Percentiles rank a stretch among this genome's conserved stretches.
Evolutionary conservation across 2,329 filamentous ascomycete species (phyloP).

Genomic region (Pseudohalonectria lignicola): DNA sequence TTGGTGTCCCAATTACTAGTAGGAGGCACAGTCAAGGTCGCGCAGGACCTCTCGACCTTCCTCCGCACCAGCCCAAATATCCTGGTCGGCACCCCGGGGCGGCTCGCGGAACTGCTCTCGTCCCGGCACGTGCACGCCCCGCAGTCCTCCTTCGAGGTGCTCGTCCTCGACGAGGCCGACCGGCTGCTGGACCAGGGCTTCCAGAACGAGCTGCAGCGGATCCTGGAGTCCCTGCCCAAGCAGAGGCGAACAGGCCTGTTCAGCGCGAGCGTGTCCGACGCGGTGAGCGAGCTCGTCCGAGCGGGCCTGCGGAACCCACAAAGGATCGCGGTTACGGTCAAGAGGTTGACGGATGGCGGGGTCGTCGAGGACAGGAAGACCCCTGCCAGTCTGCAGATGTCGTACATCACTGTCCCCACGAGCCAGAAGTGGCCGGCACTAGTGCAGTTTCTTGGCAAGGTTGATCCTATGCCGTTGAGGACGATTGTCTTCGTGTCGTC

Average conservation of each 20-base stretch:
- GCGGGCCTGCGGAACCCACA: conserved; percentile 90
- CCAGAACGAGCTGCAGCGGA: conserved; percentile 79
- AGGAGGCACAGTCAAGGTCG: conserved; percentile 64
- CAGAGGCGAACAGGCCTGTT: conserved; percentile 89
- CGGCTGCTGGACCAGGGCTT: conserved; percentile 88
- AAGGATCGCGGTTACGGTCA: conserved; percentile 89
- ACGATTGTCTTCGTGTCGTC: conserved; percentile 89
- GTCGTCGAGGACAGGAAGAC: conserved; percentile 71
- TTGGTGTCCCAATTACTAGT: conserved; percentile 54
- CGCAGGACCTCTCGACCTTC: conserved; percentile 80
- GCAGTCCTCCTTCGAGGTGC: conserved; percentile 79
- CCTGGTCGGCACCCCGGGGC: conserved; percentile 75
- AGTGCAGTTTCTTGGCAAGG: conserved; percentile 53
- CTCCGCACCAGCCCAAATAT: conserved; percentile 78
- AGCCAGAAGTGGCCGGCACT: conserved; percentile 72
- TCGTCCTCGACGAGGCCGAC: conserved; percentile 93
- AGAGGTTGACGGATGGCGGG: conserved; percentile 52
- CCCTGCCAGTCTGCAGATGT: conserved; percentile 86
- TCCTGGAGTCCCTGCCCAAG: conserved; percentile 76
- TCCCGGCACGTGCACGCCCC: conserved; percentile 82
- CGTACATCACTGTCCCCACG: conserved; percentile 65
- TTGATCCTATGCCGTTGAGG: conserved; percentile 69
- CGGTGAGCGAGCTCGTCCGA: conserved; percentile 83
- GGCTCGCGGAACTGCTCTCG: conserved; percentile 75
- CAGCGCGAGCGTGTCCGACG: conserved; percentile 91